Base-by-base conservation (phyloP, 352 stramenopile species). In the Phytophthora melonis region DNA sequence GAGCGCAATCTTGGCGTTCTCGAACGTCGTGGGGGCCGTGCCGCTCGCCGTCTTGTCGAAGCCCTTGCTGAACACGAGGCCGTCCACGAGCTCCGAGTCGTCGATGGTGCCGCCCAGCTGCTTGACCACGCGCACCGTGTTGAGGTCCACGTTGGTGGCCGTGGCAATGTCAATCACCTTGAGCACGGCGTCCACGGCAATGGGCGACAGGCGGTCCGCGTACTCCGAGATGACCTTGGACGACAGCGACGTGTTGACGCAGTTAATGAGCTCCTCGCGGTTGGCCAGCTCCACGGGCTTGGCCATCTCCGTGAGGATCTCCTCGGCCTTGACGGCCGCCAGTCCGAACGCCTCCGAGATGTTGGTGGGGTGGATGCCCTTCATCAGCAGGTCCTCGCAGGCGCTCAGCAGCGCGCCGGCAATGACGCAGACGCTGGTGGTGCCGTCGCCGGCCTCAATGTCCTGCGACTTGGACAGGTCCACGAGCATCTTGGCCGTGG, bases 401-500 rank as follows among this genome's bases (percentile, higher is more conserved):
- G 95, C 96, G 69, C 98, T 96, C 9, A 99, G 89, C 34, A 99
- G 85, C n/a, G 97, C 93, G 43, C 98, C 98, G n/a, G 98, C 98
- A 64, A 99, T 92, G 16, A 99, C 98, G 57, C 98, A 98, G 9
- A 99, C 98, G 21, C 91, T 98, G 16, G 98, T 99, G 7, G 98
- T 99, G 58, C 94, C 93, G 82, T 99, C 97, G 27, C 98, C 98
- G 5, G 98, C 98, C 82, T 99, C 98, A 75, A 99, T 99, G 77
- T 99, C 98, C 87, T 99, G 98, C 39, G 94, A 98, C 84, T 99
- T 99, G 70, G 94, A 99, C 49, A 99, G 88, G 73, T 99, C 97
- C 68, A 99, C 98, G 59, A 99, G 88, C 98, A 99, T 99, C 89
- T 99, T 99, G 55, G 98, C 98, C 23, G 97, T 98, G n/a, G 98